Percentiles rank a stretch among this genome's conserved stretches.
Conservation (phyloP, 108 stramenopile species). For the Pseudonitzschia multistriata region DNA sequence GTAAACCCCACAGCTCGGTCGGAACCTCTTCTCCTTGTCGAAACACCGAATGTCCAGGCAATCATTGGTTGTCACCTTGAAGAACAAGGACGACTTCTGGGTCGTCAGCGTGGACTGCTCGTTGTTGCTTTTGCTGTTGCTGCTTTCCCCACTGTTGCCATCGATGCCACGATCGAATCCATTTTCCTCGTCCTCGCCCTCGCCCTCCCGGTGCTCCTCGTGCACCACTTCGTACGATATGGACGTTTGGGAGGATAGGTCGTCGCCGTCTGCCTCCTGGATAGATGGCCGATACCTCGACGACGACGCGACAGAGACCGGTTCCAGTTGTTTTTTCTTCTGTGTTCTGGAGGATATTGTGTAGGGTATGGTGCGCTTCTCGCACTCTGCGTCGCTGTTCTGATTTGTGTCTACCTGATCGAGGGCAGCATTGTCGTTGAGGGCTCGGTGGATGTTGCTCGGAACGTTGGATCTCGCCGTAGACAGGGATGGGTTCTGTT, state of each 20-base stretch:
- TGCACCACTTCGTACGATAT: too few species aligned
- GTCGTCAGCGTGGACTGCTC: too few species aligned
- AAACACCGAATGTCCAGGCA: constrained; percentile 12
- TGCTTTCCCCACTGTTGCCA: not conserved
- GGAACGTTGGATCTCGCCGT: not conserved
- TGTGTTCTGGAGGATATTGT: too few species aligned
- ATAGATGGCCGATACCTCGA: not conserved
- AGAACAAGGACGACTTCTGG: too few species aligned
- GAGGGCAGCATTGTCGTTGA: not conserved
- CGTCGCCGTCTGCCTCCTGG: not conserved
- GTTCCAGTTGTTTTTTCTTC: too few species aligned
- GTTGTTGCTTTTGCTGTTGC: not conserved
- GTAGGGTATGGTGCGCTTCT: too few species aligned
- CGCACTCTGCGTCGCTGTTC: not conserved
- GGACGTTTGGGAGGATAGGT: too few species aligned
- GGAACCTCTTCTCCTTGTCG: not conserved
- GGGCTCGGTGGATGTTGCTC: not conserved
- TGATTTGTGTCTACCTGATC: not conserved
- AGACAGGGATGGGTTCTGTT: not conserved
- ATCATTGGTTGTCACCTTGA: not conserved
- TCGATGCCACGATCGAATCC: too few species aligned
- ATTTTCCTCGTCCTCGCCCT: too few species aligned
- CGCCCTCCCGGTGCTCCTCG: too few species aligned
- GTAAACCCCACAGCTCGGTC: not conserved
- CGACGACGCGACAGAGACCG: too few species aligned